Evolutionary conservation across 176 grass and related monocot genomes (phyloP).

Genomic region (Aegilops sharonensis): DNA sequence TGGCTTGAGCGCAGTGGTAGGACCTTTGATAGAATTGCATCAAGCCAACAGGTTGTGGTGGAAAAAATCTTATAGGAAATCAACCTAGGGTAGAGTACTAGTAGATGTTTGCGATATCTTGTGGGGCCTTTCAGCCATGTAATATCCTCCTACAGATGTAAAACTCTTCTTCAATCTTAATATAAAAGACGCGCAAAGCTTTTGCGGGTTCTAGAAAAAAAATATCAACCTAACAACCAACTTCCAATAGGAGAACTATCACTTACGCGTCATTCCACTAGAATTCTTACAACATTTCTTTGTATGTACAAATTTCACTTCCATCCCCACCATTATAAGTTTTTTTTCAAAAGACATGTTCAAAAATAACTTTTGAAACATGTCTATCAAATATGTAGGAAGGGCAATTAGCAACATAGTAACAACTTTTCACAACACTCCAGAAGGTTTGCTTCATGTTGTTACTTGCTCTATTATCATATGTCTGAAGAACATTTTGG

Average conservation of each 20-base stretch:
- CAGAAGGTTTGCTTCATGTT: conserved; percentile 49
- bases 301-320: background rate
- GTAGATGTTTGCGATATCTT: no score
- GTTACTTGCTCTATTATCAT: background rate
- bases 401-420: conserved; percentile 42
- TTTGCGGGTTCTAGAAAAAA: no score
- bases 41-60: no score
- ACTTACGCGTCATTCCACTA: background rate
- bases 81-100: no score
- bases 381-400: conserved; percentile 28
- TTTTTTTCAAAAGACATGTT: conserved; percentile 20
- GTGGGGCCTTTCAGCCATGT: no score
- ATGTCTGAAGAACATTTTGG: conserved; percentile 24
- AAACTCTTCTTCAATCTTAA: no score
- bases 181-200: no score
- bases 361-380: conserved; percentile 46
- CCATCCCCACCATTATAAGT: background rate
- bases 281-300: background rate
- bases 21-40: no score
- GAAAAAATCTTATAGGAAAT: no score
- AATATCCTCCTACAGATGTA: no score
- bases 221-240: background rate
- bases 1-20: no score
- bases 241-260: background rate
- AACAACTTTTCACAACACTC: conserved; percentile 44